Evolutionary conservation across 169 alveolate species (phyloP).

Genomic region (Eimeria necatrix): DNA sequence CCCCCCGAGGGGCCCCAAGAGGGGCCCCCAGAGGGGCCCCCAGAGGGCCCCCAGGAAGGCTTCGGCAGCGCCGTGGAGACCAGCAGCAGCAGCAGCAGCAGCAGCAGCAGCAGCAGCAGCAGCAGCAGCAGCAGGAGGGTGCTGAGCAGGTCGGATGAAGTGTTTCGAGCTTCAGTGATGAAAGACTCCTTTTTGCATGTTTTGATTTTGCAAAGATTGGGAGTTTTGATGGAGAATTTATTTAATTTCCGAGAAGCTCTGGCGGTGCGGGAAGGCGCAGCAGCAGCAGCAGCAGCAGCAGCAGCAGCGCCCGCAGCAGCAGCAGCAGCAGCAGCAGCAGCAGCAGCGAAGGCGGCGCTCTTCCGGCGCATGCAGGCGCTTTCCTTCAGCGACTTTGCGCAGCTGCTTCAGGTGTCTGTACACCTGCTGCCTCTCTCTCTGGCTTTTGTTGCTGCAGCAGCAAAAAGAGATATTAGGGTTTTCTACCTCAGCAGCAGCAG

Average conservation of each 20-base stretch:
- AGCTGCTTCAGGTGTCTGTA: not conserved
- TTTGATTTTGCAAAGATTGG: not conserved
- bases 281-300: not conserved
- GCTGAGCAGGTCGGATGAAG: conserved; percentile 4
- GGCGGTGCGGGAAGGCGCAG: no score
- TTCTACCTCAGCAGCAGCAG: not conserved
- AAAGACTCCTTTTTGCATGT: not conserved
- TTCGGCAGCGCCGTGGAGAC: not conserved
- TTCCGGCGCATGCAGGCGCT: not conserved
- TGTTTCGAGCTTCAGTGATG: not conserved
- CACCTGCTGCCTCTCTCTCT: not conserved
- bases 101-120: not conserved
- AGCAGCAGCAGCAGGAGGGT: not conserved
- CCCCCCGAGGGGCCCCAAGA: no score
- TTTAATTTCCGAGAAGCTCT: not conserved
- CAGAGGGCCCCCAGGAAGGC: no score
- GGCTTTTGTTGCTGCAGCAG: not conserved
- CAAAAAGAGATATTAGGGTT: not conserved
- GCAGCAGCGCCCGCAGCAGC: not conserved
- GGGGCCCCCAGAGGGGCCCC: no score
- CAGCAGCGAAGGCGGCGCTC: not conserved
- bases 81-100: not conserved
- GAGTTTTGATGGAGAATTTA: not conserved
- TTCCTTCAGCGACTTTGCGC: not conserved
- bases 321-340: not conserved